Conservation (phyloP, 495 filamentous ascomycete species). For the Niebla homalea region DNA sequence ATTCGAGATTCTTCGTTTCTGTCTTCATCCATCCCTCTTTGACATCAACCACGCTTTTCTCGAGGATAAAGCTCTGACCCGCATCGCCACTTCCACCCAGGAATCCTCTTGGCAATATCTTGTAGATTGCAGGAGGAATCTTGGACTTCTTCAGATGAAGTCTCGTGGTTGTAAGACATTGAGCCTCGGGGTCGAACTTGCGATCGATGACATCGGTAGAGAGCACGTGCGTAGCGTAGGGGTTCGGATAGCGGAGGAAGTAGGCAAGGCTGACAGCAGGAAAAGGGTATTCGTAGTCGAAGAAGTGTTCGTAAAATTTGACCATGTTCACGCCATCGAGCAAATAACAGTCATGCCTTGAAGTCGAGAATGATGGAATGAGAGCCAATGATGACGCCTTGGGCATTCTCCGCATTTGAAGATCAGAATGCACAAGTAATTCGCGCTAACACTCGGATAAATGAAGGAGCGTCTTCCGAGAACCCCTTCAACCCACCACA, state of each 20-base stretch:
- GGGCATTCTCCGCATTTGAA: too few relatives aligned
- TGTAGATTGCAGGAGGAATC: slow-evolving; percentile 67
- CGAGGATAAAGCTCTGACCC: slow-evolving; percentile 74
- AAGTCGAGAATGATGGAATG: not conserved
- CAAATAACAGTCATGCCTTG: not conserved
- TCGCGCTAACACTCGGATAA: too few relatives aligned
- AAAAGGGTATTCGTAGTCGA: slow-evolving; percentile 84
- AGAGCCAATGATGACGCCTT: not conserved
- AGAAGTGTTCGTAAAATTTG: slow-evolving; percentile 79
- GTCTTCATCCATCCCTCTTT: slow-evolving; percentile 80
- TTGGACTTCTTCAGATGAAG: slow-evolving; percentile 91
- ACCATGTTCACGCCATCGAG: slow-evolving; percentile 37
- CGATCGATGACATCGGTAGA: slow-evolving; percentile 91
- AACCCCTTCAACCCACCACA: too few relatives aligned
- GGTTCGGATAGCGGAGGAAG: slow-evolving; percentile 98
- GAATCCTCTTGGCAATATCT: slow-evolving; percentile 67
- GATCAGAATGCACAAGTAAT: too few relatives aligned
- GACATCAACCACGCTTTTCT: slow-evolving; percentile 80
- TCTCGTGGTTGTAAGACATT: slow-evolving; percentile 74
- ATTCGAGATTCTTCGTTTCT: slow-evolving; percentile 74
- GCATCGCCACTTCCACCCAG: slow-evolving; percentile 49
- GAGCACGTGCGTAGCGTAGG: slow-evolving; percentile 87
- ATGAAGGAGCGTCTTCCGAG: too few relatives aligned
- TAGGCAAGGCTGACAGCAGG: slow-evolving; percentile 90
- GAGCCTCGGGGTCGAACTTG: slow-evolving; percentile 62